Percentiles rank a stretch among this genome's conserved stretches.
phyloP scores from a whole-genome alignment of 768 basidiomycete species.

The Serendipita indica region DNA sequence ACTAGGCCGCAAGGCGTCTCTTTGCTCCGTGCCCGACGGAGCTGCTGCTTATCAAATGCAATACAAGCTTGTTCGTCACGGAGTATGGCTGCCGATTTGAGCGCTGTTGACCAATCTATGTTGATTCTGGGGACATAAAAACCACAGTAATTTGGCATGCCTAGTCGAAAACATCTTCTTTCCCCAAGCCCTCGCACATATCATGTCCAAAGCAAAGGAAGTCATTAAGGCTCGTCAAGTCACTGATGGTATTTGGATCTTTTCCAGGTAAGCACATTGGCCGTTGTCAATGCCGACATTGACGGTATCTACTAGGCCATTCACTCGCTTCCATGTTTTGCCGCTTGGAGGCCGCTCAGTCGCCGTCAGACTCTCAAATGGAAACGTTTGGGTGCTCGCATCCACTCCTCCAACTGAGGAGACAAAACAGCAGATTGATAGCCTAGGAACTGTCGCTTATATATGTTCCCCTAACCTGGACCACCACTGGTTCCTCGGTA shows the following conservation, averaged over 20 bases:
- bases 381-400: slow-evolving; percentile 70
- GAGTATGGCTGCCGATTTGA: too few species aligned
- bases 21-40: too few species aligned
- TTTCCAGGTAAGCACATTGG: slow-evolving; percentile 20
- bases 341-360: slow-evolving; percentile 77
- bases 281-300: not conserved
- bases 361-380: slow-evolving; percentile 51
- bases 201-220: not conserved
- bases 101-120: too few species aligned
- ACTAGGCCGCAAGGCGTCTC: slow-evolving; percentile 7
- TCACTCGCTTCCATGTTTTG: slow-evolving; percentile 46
- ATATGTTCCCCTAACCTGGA: slow-evolving; percentile 29
- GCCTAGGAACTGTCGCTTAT: slow-evolving; percentile 56
- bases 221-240: slow-evolving; percentile 13
- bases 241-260: slow-evolving; percentile 25
- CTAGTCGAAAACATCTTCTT: too few species aligned
- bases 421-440: slow-evolving; percentile 46
- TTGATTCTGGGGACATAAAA: too few species aligned
- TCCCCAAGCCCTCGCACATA: not conserved
- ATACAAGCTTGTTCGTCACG: too few species aligned
- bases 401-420: slow-evolving; percentile 55
- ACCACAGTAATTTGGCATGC: too few species aligned
- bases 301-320: slow-evolving; percentile 26
- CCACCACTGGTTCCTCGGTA: slow-evolving; percentile 45
- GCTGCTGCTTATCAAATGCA: too few species aligned